Percentiles rank a stretch among this genome's conserved stretches.
Evolutionary conservation across 2,329 filamentous ascomycete genomes (phyloP).

Genomic region (Hymenoscyphus scutula): DNA sequence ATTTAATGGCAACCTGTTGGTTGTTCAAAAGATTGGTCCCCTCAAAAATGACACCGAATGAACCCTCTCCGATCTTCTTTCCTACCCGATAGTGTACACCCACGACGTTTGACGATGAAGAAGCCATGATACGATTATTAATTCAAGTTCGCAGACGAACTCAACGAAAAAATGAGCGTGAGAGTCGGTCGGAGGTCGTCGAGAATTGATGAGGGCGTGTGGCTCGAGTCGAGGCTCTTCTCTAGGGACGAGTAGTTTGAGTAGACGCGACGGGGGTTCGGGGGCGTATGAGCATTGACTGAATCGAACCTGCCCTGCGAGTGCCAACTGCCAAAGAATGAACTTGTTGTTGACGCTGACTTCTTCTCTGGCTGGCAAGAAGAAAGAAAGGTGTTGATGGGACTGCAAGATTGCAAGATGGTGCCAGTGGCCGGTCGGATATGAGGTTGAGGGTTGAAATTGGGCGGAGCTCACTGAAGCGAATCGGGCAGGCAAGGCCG

Average conservation of each 20-base stretch:
- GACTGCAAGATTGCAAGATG: not conserved
- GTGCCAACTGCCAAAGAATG: not conserved
- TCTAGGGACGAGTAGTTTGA: constrained; percentile 4
- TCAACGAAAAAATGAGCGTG: constrained; percentile 19
- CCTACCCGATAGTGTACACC: constrained; percentile 98
- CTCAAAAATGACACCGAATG: constrained; percentile 98
- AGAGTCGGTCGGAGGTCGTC: not conserved
- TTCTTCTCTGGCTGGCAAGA: not conserved
- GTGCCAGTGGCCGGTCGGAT: constrained; percentile 2
- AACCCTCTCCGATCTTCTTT: constrained; percentile 99
- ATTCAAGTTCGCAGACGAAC: constrained; percentile 26
- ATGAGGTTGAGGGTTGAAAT: constrained; percentile 15
- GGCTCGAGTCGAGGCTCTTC: constrained; percentile 19
- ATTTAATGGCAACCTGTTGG: constrained; percentile 99
- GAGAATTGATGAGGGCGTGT: constrained; percentile 3
- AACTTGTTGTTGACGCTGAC: not conserved
- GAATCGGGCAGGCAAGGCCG: constrained; percentile 11
- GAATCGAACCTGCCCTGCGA: not conserved
- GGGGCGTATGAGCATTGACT: constrained; percentile 16
- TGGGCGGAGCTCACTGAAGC: constrained; percentile 14
- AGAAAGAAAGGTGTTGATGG: constrained; percentile 4
- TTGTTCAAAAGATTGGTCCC: constrained; percentile 98
- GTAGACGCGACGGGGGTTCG: constrained; percentile 26
- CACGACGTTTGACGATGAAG: constrained; percentile 77
- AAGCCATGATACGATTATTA: constrained; percentile 31